Conservation (phyloP, 2,329 filamentous ascomycete species). For the Pseudocercospora vitis region DNA sequence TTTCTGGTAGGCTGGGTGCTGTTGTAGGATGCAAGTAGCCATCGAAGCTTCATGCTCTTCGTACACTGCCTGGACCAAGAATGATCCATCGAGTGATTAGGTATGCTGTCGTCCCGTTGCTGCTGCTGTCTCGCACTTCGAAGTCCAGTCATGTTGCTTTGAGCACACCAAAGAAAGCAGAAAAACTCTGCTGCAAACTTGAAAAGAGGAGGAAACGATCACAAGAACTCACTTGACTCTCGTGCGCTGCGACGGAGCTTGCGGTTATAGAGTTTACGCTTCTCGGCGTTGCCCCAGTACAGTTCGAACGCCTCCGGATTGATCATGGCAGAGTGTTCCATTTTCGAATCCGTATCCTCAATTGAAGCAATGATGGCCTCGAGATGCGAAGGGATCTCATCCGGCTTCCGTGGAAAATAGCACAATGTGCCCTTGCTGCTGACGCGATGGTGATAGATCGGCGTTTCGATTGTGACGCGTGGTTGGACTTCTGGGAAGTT, state of each 20-base stretch:
- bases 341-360: slow-evolving; percentile 85
- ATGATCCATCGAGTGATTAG: too few species aligned
- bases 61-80: too few species aligned
- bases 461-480: slow-evolving; percentile 74
- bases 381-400: slow-evolving; percentile 80
- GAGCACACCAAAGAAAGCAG: neutral
- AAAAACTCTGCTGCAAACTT: neutral
- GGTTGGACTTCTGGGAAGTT: slow-evolving; percentile 87
- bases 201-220: slow-evolving; percentile 13
- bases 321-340: slow-evolving; percentile 85
- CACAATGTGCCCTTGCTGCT: slow-evolving; percentile 75
- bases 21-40: too few species aligned
- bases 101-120: neutral
- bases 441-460: slow-evolving; percentile 85
- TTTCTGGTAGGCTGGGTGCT: too few species aligned
- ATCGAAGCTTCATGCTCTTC: too few species aligned
- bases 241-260: slow-evolving; percentile 75
- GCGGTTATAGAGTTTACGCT: slow-evolving; percentile 82
- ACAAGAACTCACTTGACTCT: slow-evolving; percentile 47
- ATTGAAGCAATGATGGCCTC: slow-evolving; percentile 77
- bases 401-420: slow-evolving; percentile 69
- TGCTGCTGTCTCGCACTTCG: neutral
- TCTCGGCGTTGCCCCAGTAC: slow-evolving; percentile 77
- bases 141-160: neutral
- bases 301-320: slow-evolving; percentile 82